Base-by-base conservation (phyloP, 345 rosid species). In the Cardiospermum halicacabum region DNA sequence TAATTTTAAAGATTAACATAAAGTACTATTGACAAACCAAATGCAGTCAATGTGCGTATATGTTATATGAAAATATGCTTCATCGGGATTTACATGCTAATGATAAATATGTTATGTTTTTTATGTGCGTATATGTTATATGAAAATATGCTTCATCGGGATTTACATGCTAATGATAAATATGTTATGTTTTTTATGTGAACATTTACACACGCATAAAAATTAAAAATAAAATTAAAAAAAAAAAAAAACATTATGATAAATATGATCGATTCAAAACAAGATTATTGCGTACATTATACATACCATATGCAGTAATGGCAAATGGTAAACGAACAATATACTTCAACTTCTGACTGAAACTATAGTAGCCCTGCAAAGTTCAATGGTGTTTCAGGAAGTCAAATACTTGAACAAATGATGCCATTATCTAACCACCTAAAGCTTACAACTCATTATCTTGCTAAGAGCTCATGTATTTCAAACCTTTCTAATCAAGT, bases 331-430 rank as follows among this genome's bases (percentile, higher is more conserved):
- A 78, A 48, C 96, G 93, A 66, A 89, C 98, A 68, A 92, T 71
- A 74, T 92, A 93, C 91, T 92, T 92, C 82, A 92, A 74, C 80
- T 92, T 92, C 83, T 89, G 93, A 76, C 98, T 92, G 84, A 89
- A 91, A 83, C 93, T 89, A 74, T 92, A 92, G 71, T 92, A 92
- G 60, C 98, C 98, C 96, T 92, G 66, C 66, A 75, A 64, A 64
- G 78, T 32, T 54, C 59, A 72, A 26, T 16, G 49, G 34, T 53
- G 66, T 39, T 55, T 36, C 8, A 68, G 24, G n/a, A 31, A 54
- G 49, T 53, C 56, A 42, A 67, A 31, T n/a, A n/a, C n/a, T n/a
- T n/a, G n/a, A 47, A 25, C 13, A 57, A 39, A 36, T 11, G 34
- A 40, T 19, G 24, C 25, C 32, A 65, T 11, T 24, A 40, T 16